Evolutionary conservation across 73 alveolate genomes (phyloP), one percentile per base, ranked within the genome.

Genomic region (Paramecium pentaurelia): DNA sequence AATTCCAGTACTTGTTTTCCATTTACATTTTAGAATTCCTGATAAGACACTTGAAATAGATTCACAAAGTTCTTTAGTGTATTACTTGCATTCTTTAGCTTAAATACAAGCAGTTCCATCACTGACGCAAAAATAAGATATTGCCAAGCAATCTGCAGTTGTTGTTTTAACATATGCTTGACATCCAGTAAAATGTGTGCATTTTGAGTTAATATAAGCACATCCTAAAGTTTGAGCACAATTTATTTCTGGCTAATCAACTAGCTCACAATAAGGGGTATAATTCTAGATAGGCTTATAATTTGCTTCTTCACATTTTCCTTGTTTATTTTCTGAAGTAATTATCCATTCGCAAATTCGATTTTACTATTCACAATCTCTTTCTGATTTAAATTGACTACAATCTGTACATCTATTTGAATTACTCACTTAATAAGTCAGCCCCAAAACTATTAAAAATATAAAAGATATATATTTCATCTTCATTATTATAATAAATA

Each of bases 1-100:
- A 10, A 30, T 58, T 80, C 68, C 68, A 34, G 32, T 1, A 28
- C 6, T 9, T 16, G n/a, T 73, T 37, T 73, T 68, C 64, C 64
- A 73, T 73, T 73, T 73, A 20, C 87, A 73, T 73, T 73, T 73
- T 2, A 16, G 7, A 18, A 36, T 73, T 36, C 87, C 87, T 73
- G 87, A 73, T n/a, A n/a, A n/a, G 20, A 64, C 28, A 64, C 47
- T 64, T 28, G 83, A 51, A 3, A 30, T 64, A 14, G 51, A 32
- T 64, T 64, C 83, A 64, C 83, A 64, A 12, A 2, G 3, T 32
- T 25, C 1, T 36, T 28, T 0, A 4, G n/a, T 36, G 47, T 64
- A 64, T 3, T 28, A 49, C 11, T 28, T 64, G 8, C 83, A 64
- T 30, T 28, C 49, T 14, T 32, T 28, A 64, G 83, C 28, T 9